Conservation (phyloP, 1,284 basidiomycete species). For the Vanrija pseudolonga region DNA sequence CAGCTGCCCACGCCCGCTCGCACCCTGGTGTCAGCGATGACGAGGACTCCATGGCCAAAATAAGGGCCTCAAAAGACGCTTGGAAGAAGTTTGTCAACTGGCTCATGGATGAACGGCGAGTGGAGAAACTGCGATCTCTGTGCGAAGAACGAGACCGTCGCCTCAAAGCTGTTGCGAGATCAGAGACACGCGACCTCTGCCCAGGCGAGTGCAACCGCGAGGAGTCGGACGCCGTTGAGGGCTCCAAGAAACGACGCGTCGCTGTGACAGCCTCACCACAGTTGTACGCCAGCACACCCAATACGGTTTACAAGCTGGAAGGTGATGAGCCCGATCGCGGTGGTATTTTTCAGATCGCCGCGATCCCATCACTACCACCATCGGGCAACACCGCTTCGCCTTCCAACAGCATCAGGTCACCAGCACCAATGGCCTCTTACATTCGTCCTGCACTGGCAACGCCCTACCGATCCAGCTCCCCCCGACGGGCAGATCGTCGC, state of each 20-base stretch:
- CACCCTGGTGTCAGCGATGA: constrained; percentile 35
- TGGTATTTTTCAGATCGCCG: constrained; percentile 17
- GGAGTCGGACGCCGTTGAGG: not conserved
- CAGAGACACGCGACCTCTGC: not conserved
- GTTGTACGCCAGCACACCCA: constrained; percentile 1
- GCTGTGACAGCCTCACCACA: not conserved
- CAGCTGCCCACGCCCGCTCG: constrained; percentile 33
- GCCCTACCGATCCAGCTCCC: constrained; percentile 32
- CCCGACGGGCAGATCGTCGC: constrained; percentile 32
- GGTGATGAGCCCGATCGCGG: constrained; percentile 16
- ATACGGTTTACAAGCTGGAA: constrained; percentile 12
- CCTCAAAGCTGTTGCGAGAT: constrained; percentile 24
- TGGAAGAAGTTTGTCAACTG: constrained; percentile 46
- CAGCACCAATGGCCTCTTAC: constrained; percentile 20
- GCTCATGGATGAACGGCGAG: constrained; percentile 43
- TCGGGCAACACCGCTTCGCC: constrained; percentile 5
- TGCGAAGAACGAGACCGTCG: constrained; percentile 38
- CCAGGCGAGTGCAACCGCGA: not conserved
- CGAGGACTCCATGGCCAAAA: not conserved
- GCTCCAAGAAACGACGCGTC: constrained; percentile 9
- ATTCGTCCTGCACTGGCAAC: constrained; percentile 37
- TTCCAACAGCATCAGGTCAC: not conserved
- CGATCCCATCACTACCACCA: not conserved
- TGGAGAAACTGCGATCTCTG: constrained; percentile 38
- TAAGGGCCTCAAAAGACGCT: constrained; percentile 34